These are phyloP conservation scores for Brassica balearica DNA, from an alignment of 441 rosid species.

Conservation along the genomic window DNA sequence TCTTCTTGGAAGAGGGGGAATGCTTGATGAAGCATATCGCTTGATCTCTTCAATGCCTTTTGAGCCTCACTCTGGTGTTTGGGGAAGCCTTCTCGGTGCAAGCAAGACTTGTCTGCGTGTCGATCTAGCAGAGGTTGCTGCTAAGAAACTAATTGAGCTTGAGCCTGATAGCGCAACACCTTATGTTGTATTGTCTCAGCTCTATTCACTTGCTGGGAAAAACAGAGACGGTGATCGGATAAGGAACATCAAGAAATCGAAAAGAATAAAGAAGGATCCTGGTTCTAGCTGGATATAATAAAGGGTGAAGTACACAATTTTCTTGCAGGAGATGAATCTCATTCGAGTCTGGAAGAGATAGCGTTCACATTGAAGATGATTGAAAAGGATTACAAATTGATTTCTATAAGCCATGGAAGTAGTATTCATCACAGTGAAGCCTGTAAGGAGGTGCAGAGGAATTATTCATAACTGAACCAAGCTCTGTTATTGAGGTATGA, in stretches of 20 bases:
- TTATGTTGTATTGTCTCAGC: constrained; percentile 66
- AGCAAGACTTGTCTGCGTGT: constrained; percentile 57
- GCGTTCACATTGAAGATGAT: constrained; percentile 46
- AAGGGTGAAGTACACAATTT: too few species aligned
- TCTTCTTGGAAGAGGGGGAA: constrained; percentile 75
- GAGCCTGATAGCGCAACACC: constrained; percentile 73
- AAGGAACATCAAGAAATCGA: constrained; percentile 54
- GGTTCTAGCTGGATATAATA: constrained; percentile 72
- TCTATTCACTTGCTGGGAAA: constrained; percentile 53
- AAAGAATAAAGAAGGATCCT: constrained; percentile 66
- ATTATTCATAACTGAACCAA: background rate
- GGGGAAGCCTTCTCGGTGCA: constrained; percentile 80
- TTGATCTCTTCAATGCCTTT: constrained; percentile 61
- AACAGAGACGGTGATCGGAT: constrained; percentile 48
- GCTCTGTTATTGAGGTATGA: constrained; percentile 5
- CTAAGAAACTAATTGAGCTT: constrained; percentile 57
- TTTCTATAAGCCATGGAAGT: constrained; percentile 23
- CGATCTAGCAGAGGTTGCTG: constrained; percentile 74
- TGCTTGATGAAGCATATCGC: constrained; percentile 61
- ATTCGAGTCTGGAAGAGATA: constrained; percentile 48
- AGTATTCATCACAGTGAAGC: background rate
- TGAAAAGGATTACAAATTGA: constrained; percentile 45
- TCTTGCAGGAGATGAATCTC: constrained; percentile 60
- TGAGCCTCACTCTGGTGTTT: constrained; percentile 71
- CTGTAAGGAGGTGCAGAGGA: background rate